These are phyloP conservation scores for Wallemia hederae DNA, from an alignment of 1,284 basidiomycete species.

Conservation along the genomic window DNA sequence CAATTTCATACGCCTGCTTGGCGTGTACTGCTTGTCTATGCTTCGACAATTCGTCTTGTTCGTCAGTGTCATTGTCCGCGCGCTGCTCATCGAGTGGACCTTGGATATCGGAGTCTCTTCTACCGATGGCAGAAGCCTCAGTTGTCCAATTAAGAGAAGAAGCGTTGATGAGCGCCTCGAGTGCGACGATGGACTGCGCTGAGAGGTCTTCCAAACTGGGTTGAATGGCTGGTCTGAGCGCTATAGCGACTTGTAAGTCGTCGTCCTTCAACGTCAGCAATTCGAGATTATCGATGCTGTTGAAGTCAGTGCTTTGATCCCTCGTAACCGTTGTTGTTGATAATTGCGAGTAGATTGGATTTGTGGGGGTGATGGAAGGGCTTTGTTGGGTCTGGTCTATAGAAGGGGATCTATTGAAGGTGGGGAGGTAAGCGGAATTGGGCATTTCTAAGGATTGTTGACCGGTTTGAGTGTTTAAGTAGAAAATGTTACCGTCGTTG, in stretches of 20 bases:
- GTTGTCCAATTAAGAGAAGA: background rate
- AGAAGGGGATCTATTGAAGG: background rate
- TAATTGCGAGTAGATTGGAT: background rate
- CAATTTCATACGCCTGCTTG: background rate
- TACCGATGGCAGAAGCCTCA: background rate
- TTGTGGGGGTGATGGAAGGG: background rate
- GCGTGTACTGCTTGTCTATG: background rate
- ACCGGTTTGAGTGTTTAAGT: constrained; percentile 70
- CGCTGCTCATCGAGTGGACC: background rate
- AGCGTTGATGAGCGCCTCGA: background rate
- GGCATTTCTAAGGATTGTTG: constrained; percentile 61
- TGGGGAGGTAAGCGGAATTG: constrained; percentile 4
- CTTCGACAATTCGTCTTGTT: background rate
- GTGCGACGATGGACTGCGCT: background rate
- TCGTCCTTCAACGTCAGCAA: background rate
- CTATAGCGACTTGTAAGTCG: background rate
- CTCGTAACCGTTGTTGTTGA: background rate
- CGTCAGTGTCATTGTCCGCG: background rate
- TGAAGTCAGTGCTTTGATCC: background rate
- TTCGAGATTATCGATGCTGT: background rate
- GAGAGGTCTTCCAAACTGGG: background rate
- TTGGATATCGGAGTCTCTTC: background rate
- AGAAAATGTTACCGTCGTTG: constrained; percentile 42
- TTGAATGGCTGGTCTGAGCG: background rate
- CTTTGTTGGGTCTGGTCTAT: background rate